phyloP scores from a whole-genome alignment of 805 yeast species.

The Starmerella kuoi region DNA sequence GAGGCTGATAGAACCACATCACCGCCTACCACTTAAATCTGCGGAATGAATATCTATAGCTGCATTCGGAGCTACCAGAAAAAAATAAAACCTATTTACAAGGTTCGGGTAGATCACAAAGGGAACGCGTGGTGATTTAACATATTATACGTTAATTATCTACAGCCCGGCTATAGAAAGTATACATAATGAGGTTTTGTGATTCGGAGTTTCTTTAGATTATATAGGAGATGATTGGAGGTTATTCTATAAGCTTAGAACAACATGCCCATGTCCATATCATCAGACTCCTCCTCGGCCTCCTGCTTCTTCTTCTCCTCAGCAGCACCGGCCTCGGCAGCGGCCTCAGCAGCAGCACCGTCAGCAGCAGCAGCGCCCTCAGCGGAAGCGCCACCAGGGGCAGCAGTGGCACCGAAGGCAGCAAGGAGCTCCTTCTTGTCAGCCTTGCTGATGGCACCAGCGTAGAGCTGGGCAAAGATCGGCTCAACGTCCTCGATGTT shows the following conservation, averaged over 20 bases:
- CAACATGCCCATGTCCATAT: slow-evolving; percentile 89
- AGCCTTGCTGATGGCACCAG: slow-evolving; percentile 78
- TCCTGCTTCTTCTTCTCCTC: slow-evolving; percentile 46
- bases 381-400: slow-evolving; percentile 49
- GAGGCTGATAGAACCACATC: no score
- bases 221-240: background rate
- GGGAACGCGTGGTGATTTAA: no score
- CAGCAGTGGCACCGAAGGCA: slow-evolving; percentile 52
- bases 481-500: slow-evolving; percentile 45
- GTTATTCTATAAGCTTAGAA: slow-evolving; percentile 42
- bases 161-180: slow-evolving; percentile 7
- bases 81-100: no score
- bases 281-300: slow-evolving; percentile 37
- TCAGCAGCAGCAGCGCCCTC: slow-evolving; percentile 54
- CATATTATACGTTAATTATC: no score
- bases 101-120: no score
- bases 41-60: no score
- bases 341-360: slow-evolving; percentile 47
- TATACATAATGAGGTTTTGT: background rate
- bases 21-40: no score
- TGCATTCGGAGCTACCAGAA: no score
- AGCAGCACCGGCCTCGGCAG: slow-evolving; percentile 42
- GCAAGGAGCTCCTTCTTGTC: slow-evolving; percentile 71
- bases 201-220: background rate
- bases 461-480: slow-evolving; percentile 78